phyloP scores from a whole-genome alignment of 2,329 filamentous ascomycete species.

The Sclerotinia glacialis region DNA sequence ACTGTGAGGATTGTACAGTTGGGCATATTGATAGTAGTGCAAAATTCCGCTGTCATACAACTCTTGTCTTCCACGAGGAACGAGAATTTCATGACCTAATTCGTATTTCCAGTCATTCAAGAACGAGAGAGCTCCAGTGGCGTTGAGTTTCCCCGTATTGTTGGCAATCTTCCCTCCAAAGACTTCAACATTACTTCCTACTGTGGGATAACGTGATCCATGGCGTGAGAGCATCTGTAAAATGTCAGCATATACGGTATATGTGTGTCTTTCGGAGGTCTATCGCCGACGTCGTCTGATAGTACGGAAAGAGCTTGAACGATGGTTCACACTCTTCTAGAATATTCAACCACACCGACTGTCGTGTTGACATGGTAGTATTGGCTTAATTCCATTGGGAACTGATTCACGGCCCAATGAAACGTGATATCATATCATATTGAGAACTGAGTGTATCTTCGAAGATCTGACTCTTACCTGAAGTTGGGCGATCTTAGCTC shows the following conservation, averaged over 20 bases:
- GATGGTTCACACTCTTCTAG: background rate
- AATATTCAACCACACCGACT: background rate
- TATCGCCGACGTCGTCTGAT: background rate
- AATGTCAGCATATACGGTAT: constrained; percentile 26
- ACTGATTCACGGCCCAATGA: background rate
- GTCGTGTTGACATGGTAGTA: background rate
- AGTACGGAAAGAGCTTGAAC: background rate
- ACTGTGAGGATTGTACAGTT: constrained; percentile 67
- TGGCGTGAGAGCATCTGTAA: constrained; percentile 69
- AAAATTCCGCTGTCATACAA: constrained; percentile 67
- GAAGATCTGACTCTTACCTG: constrained; percentile 40
- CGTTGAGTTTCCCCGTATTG: constrained; percentile 52
- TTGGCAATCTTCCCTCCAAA: constrained; percentile 59
- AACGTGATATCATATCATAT: background rate
- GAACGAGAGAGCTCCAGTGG: constrained; percentile 60
- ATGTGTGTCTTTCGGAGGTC: background rate
- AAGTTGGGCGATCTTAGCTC: constrained; percentile 66
- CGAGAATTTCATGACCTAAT: constrained; percentile 68
- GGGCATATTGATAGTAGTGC: constrained; percentile 57
- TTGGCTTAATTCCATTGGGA: background rate
- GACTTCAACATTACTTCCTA: constrained; percentile 51
- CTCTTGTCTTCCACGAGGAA: constrained; percentile 70
- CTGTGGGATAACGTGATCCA: constrained; percentile 70
- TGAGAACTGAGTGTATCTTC: background rate
- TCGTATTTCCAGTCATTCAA: constrained; percentile 67